These are phyloP conservation scores for Tremellales sp. DNA, from an alignment of 1,284 basidiomycete genomes.

Conservation along the genomic window DNA sequence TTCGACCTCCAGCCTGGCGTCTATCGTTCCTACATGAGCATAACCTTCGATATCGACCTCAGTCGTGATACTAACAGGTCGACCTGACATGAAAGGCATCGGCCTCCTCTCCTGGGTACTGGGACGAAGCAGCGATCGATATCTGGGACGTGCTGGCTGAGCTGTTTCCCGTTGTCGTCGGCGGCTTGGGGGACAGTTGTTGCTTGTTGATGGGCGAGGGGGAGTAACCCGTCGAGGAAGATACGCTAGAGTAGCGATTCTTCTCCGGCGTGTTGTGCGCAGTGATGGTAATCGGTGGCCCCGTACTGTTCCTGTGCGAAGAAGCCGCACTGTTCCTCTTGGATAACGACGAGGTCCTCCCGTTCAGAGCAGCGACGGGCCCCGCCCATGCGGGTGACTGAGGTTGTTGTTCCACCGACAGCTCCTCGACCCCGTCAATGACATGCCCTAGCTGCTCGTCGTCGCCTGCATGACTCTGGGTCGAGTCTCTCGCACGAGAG, in stretches of 20 bases:
- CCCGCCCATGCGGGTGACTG: slow-evolving; percentile 13
- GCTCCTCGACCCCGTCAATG: background rate
- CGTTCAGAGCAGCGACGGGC: slow-evolving; percentile 5
- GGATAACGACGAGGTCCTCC: too few relatives aligned
- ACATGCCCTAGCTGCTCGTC: slow-evolving; percentile 2
- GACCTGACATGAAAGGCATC: slow-evolving; percentile 82
- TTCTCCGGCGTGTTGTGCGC: background rate
- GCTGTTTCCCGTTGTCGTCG: slow-evolving; percentile 2
- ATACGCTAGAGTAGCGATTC: background rate
- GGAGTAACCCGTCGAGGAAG: slow-evolving; percentile 1
- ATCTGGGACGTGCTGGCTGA: slow-evolving; percentile 18
- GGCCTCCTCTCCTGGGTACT: slow-evolving; percentile 61
- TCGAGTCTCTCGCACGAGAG: background rate
- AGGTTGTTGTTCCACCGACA: background rate
- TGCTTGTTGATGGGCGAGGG: slow-evolving; percentile 9
- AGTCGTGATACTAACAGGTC: slow-evolving; percentile 55
- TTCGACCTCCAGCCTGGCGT: slow-evolving; percentile 74
- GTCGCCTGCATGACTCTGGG: slow-evolving; percentile 1
- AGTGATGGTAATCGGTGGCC: background rate
- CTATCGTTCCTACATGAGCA: slow-evolving; percentile 12
- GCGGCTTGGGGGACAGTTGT: slow-evolving; percentile 8
- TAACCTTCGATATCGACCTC: background rate
- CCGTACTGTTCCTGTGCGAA: slow-evolving; percentile 1
- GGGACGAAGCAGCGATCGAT: slow-evolving; percentile 28
- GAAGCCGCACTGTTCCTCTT: background rate